Conservation (phyloP, 164 flowering plant species). For the Vitis rupestris region DNA sequence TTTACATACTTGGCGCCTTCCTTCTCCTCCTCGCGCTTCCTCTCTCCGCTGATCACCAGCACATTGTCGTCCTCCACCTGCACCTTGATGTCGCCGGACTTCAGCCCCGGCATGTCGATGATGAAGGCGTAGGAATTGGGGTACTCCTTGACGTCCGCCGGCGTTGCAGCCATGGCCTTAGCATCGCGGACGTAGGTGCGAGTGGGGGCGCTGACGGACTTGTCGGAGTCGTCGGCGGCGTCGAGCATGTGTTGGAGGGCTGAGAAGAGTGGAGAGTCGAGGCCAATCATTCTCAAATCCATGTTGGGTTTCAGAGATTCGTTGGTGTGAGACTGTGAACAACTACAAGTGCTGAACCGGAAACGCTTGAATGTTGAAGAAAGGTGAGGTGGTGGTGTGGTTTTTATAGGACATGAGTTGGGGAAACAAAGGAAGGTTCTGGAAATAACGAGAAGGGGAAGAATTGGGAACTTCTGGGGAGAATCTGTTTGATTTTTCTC, state of each 20-base stretch:
- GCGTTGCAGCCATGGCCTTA: constrained; percentile 55
- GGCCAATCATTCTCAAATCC: too few species aligned
- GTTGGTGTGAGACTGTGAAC: too few species aligned
- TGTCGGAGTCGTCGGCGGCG: constrained; percentile 6
- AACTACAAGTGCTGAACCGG: too few species aligned
- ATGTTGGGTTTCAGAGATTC: too few species aligned
- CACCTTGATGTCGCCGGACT: constrained; percentile 33
- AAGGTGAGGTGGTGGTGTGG: too few species aligned
- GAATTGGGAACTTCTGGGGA: too few species aligned
- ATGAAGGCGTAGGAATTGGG: constrained; percentile 28
- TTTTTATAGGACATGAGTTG: background rate
- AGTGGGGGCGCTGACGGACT: constrained; percentile 26
- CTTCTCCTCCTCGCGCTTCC: constrained; percentile 43
- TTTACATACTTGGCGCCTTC: constrained; percentile 51
- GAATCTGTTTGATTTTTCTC: too few species aligned
- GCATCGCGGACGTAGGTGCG: constrained; percentile 60
- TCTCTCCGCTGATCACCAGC: constrained; percentile 33
- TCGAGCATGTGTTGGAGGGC: constrained; percentile 40
- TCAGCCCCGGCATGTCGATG: constrained; percentile 43
- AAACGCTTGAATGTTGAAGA: too few species aligned
- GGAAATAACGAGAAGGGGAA: too few species aligned
- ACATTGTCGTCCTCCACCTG: constrained; percentile 40
- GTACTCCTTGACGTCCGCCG: constrained; percentile 32
- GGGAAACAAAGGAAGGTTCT: too few species aligned
- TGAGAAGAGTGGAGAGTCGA: too few species aligned